Evolutionary conservation across 2,329 filamentous ascomycete genomes (phyloP), one percentile per base, ranked within the genome.

Genomic region (Graphilbum sp.): DNA sequence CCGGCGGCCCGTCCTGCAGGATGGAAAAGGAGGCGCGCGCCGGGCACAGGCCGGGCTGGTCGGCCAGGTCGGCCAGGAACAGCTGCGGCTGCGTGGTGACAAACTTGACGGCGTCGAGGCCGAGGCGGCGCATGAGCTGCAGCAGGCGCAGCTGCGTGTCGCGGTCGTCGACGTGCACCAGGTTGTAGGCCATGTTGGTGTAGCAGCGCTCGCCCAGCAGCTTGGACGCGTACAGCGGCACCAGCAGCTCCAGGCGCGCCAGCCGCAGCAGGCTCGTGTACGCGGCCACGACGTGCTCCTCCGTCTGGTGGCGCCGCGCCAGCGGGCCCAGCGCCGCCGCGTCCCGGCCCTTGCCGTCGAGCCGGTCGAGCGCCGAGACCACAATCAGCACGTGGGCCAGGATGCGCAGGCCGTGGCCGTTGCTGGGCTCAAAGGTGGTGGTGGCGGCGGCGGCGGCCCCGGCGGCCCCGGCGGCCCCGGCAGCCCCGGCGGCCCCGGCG

Each of bases 201-300:
- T 85, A 76, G 43, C 70, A 68, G 44, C 79, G 69, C 12, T 72
- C 62, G 7, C 66, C 60, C 10, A 72, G 66, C 12, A 98, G 64
- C 48, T 84, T 78, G 9, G 85, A 85, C 44, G 83, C 87, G 55
- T 98, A 98, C 1, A 93, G 63, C 1, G 90, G 87, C 39, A 94
- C 80, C 32, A 90, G 61, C 44, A 88, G 78, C 42, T 80, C 74
- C 39, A 90, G 72, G 25, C 75, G 73, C 15, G 73, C 72, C 34
- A 79, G 66, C 32, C 82, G 75, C 29, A 98, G 61, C 43, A 81
- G 77, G 48, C 81, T 80, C 39, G 92, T 79, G 53, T 96, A 96
- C 4, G 74, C 77, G 1, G 80, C 75, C 37, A 95, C 64, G 34
- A 88, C 74, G 49, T 82, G 84, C 50, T 93, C 80, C 46, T 77